These are phyloP conservation scores for Novymonas esmeraldas DNA, from an alignment of 208 protist genomes.

Conservation along the genomic window DNA sequence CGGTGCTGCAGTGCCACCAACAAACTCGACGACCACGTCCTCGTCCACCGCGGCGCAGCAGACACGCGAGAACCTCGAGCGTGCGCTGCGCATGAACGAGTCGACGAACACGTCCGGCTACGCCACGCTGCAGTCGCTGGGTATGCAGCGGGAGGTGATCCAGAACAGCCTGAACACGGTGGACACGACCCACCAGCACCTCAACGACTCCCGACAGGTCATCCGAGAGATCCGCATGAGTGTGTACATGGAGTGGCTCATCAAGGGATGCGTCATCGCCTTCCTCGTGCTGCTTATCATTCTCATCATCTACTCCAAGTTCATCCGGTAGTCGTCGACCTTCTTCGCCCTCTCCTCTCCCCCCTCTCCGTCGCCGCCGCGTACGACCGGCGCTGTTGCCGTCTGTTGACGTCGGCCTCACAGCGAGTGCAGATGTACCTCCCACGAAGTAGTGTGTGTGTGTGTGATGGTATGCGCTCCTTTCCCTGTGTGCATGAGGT, in stretches of 20 bases:
- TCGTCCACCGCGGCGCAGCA: constrained; percentile 32
- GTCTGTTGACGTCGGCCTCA: no score
- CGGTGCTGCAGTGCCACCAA: constrained; percentile 11
- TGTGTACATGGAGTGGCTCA: constrained; percentile 80
- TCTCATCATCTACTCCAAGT: constrained; percentile 70
- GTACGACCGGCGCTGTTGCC: no score
- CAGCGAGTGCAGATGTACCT: no score
- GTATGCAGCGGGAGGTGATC: constrained; percentile 74
- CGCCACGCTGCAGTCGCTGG: constrained; percentile 65
- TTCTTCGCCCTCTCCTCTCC: background rate
- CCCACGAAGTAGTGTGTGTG: no score
- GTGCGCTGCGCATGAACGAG: constrained; percentile 64
- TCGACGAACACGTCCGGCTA: constrained; percentile 70
- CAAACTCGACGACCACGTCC: constrained; percentile 1
- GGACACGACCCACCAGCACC: constrained; percentile 49
- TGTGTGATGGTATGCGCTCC: no score
- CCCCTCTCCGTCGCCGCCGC: background rate
- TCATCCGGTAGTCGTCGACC: constrained; percentile 53
- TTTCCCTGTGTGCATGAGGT: no score
- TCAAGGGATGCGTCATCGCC: constrained; percentile 60
- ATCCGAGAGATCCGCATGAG: constrained; percentile 73
- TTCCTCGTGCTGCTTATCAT: constrained; percentile 56
- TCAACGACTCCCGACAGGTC: constrained; percentile 50
- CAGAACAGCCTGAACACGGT: constrained; percentile 56
- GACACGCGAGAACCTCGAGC: constrained; percentile 62